A percentile compares a stretch with the other conserved stretches of the same genome.
Conservation (phyloP, 257 asterid genomes). For the Solanum appendiculatum region DNA sequence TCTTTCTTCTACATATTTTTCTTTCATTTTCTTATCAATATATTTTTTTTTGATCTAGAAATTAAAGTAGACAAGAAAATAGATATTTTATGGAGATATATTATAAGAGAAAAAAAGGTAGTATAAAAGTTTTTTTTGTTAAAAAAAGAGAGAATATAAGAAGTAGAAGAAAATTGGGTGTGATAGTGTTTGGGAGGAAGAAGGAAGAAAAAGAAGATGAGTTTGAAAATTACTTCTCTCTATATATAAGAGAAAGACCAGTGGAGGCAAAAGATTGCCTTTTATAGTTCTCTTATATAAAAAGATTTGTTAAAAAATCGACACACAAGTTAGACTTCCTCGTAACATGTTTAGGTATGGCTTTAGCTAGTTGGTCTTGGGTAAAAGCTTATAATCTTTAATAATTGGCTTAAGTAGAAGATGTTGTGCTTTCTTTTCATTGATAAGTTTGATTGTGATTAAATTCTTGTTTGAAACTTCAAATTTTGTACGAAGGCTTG, state of each 20-base stretch:
- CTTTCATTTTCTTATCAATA: slow-evolving; percentile 22
- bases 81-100: background rate
- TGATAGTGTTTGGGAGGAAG: background rate
- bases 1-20: slow-evolving; percentile 25
- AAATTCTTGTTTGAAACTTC: too few relatives aligned
- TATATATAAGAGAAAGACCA: background rate
- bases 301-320: too few relatives aligned
- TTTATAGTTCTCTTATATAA: too few relatives aligned
- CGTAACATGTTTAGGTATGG: too few relatives aligned
- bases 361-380: too few relatives aligned
- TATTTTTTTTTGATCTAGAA: background rate
- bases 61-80: background rate
- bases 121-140: too few relatives aligned
- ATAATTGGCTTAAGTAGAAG: too few relatives aligned
- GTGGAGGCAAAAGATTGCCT: too few relatives aligned
- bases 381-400: too few relatives aligned
- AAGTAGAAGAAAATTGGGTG: background rate
- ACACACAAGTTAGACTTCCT: too few relatives aligned
- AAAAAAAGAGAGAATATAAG: background rate
- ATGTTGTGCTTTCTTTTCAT: too few relatives aligned
- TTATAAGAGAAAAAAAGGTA: background rate
- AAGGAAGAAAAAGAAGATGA: background rate
- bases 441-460: background rate
- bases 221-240: slow-evolving; percentile 7
- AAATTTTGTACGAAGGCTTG: too few relatives aligned